Conservation (phyloP, 192 early-diverging fungal species). For the Backusella westeae region DNA sequence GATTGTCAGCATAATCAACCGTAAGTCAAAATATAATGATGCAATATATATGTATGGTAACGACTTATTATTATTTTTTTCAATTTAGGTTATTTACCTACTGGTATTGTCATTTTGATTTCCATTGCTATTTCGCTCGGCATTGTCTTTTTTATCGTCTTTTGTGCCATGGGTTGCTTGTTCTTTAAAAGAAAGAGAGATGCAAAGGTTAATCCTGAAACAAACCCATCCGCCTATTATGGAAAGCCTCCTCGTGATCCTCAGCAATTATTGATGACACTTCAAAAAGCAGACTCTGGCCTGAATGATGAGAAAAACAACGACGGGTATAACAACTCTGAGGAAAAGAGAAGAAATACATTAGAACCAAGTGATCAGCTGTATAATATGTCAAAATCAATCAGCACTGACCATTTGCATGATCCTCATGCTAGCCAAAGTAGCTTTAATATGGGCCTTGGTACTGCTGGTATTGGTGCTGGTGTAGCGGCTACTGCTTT, state of each 20-base stretch:
- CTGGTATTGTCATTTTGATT: slow-evolving; percentile 64
- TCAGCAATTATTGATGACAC: slow-evolving; percentile 21
- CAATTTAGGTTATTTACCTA: slow-evolving; percentile 36
- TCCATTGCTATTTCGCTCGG: slow-evolving; percentile 65
- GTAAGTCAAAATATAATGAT: slow-evolving; percentile 3
- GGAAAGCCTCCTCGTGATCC: slow-evolving; percentile 36
- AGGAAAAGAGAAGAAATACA: background rate
- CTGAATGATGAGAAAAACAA: background rate
- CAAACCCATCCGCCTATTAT: slow-evolving; percentile 24
- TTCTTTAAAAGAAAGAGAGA: slow-evolving; percentile 31
- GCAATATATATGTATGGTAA: background rate
- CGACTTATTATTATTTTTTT: background rate
- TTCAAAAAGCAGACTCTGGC: slow-evolving; percentile 8
- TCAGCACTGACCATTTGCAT: slow-evolving; percentile 2
- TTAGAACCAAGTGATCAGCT: background rate
- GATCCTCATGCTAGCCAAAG: background rate
- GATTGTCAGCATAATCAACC: background rate
- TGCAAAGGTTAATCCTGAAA: background rate
- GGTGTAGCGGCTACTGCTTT: background rate
- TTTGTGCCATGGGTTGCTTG: slow-evolving; percentile 51
- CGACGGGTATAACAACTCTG: background rate
- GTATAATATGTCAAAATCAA: slow-evolving; percentile 11
- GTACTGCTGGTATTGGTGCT: background rate
- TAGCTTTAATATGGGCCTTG: slow-evolving; percentile 9
- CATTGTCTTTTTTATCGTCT: slow-evolving; percentile 63